These are phyloP conservation scores for Oryza meyeriana DNA, from an alignment of 176 grass and related monocot species.

Conservation along the genomic window DNA sequence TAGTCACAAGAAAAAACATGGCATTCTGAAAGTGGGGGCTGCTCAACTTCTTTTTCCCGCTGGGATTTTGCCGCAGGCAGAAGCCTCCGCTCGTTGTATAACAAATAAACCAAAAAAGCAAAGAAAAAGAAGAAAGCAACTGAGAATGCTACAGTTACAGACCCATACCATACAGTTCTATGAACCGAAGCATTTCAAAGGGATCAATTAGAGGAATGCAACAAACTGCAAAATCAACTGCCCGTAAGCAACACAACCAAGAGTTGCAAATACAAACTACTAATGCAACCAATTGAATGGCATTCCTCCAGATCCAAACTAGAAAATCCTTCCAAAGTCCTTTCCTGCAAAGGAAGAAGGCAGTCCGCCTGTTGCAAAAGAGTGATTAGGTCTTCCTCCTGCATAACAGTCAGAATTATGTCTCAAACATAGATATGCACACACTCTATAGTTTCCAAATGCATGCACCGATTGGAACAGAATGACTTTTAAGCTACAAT, in stretches of 20 bases:
- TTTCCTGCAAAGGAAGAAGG: slow-evolving; percentile 56
- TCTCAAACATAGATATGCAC: slow-evolving; percentile 6
- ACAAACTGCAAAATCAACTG: slow-evolving; percentile 41
- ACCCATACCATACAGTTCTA: slow-evolving; percentile 35
- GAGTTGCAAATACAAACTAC: slow-evolving; percentile 61
- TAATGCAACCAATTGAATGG: slow-evolving; percentile 57
- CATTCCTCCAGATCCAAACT: slow-evolving; percentile 35
- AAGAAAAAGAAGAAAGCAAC: not conserved
- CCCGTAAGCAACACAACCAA: slow-evolving; percentile 37
- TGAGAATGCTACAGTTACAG: slow-evolving; percentile 35
- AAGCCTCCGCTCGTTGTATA: not conserved
- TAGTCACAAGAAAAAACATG: not conserved
- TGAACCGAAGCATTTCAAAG: not conserved
- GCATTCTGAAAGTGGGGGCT: not conserved
- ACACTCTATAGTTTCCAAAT: slow-evolving; percentile 11
- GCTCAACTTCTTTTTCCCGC: not conserved
- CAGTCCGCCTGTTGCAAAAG: slow-evolving; percentile 51
- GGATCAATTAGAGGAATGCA: slow-evolving; percentile 39
- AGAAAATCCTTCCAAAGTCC: slow-evolving; percentile 80
- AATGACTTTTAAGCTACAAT: not conserved
- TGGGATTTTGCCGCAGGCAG: not conserved
- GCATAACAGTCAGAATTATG: slow-evolving; percentile 34
- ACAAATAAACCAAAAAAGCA: not conserved
- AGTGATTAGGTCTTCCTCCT: slow-evolving; percentile 64
- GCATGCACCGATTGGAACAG: not conserved